Base-by-base conservation (phyloP, 306 rosid species). In the Acmispon strigosus region DNA sequence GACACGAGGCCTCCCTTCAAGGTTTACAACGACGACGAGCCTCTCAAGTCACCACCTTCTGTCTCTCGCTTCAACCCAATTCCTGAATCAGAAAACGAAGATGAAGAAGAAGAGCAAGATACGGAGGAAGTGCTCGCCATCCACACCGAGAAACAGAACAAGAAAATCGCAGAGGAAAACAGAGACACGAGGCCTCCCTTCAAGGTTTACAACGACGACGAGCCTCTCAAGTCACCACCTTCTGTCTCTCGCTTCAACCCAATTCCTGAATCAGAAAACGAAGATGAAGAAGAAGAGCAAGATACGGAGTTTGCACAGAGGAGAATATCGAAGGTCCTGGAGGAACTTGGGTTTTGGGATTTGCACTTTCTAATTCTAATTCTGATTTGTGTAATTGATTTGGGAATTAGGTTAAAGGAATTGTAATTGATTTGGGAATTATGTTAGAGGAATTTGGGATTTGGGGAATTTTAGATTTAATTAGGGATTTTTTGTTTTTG, bases 241-340 rank as follows among this genome's bases (percentile, higher is more conserved):
- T 83, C 87, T 12, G 84, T 85, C 1, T 85, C 86, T 2, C 78
- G 91, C 5, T 95, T 91, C 88, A 89, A 87, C 61, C 92, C 99
- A 0, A 95, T 95, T 20, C 99, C 96, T 0, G 99, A 95, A 77
- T 87, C 96, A 2, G 96, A 94, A 66, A 79, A 87, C 73, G 98
- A 93, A 64, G 88, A 87, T 10, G 84, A 69, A 8, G 76, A 81
- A 12, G 76, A 48, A 3, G 61, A 78, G n/a, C 76, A 71, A 7
- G 36, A 81, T 10, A 48, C 64, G 0, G 90, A 87, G 80, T n/a
- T n/a, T n/a, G n/a, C n/a, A n/a, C n/a, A n/a, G n/a, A n/a, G n/a
- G n/a, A n/a, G n/a, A n/a, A n/a, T n/a, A n/a, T n/a, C n/a, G n/a
- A n/a, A n/a, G n/a, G n/a, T n/a, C n/a, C n/a, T n/a, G n/a, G n/a